Base-by-base conservation (phyloP, 2,329 filamentous ascomycete genomes). In the Trichophyton simii region DNA sequence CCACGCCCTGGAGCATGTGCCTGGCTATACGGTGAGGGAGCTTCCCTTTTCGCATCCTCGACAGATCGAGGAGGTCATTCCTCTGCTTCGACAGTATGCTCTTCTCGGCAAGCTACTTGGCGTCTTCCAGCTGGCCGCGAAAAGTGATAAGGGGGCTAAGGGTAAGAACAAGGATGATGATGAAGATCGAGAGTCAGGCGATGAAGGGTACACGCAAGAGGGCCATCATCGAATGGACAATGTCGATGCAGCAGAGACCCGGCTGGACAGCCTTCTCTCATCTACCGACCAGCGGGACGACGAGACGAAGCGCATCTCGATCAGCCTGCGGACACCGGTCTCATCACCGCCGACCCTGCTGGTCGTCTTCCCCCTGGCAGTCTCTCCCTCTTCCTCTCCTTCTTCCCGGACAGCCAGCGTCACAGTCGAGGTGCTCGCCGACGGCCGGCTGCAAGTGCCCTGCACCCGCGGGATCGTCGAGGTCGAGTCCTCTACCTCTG, bases 221-320 rank as follows among this genome's bases (percentile, higher is more conserved):
- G 15, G 62, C 46, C 31, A 61, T 63, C n/a, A 61, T 63, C n/a
- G 76, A 38, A 13, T 38, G 34, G 11, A 81, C 65, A 75, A 82
- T 60, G 68, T 72, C 28, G 71, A 75, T 44, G 68, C 71, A 3
- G 71, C 70, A 20, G 68, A 74, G 15, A 76, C 77, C 0, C 86
- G 88, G 68, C 81, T 84, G 62, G 75, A 79, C 20, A 78, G 77
- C 11, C 78, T 92, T 18, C 76, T 77, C 25, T 65, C 65, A 38
- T 38, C 25, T n/a, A 20, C 11, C 25, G 22, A 15, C 20, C 8
- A 36, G 13, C 11, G 11, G 22, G 22, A 22, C 11, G n/a, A 13
- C 11, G n/a, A 9, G 52, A 55, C 13, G 34, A 55, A 28, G 3
- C 52, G 52, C 28, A 20, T 55, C 28, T 55, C 52, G 20, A 20